These are phyloP conservation scores for Cryptococcus neoformans DNA, from an alignment of 1,284 basidiomycete genomes.

Conservation along the genomic window DNA sequence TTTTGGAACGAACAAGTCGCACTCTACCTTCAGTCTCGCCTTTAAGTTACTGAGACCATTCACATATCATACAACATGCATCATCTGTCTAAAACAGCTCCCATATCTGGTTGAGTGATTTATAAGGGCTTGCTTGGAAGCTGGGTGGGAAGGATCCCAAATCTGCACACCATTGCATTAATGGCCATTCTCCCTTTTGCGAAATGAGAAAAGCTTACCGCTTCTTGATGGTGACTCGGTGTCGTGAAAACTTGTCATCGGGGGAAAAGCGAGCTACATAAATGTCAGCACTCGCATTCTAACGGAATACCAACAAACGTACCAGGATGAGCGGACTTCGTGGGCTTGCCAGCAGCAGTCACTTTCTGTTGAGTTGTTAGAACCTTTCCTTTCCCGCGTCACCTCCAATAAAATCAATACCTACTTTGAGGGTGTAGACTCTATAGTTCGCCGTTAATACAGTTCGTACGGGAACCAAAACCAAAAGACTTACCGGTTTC, in stretches of 20 bases:
- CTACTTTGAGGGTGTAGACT: constrained; percentile 83
- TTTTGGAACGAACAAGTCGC: too few species aligned
- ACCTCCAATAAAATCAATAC: constrained; percentile 17
- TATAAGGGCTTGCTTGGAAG: constrained; percentile 83
- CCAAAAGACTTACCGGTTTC: constrained; percentile 54
- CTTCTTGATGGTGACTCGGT: constrained; percentile 93
- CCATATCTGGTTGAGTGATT: constrained; percentile 14
- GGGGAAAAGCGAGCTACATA: constrained; percentile 80
- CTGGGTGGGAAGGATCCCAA: constrained; percentile 80
- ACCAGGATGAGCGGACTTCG: constrained; percentile 95
- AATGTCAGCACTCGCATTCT: constrained; percentile 38
- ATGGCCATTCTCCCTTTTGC: neutral
- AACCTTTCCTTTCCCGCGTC: neutral
- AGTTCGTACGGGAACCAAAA: neutral
- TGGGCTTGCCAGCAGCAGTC: constrained; percentile 72
- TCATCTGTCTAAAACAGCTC: neutral
- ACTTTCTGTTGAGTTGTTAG: constrained; percentile 61
- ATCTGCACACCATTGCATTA: constrained; percentile 46
- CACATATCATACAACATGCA: constrained; percentile 5
- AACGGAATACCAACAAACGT: constrained; percentile 24
- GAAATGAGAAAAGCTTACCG: constrained; percentile 54
- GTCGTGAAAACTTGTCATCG: constrained; percentile 95
- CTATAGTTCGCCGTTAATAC: constrained; percentile 47
- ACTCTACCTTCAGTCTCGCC: too few species aligned
- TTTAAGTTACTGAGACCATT: too few species aligned